Percentiles rank a stretch among this genome's conserved stretches.
Evolutionary conservation across 768 basidiomycete species (phyloP).

Genomic region (Phlebiopsis flavidoalba): DNA sequence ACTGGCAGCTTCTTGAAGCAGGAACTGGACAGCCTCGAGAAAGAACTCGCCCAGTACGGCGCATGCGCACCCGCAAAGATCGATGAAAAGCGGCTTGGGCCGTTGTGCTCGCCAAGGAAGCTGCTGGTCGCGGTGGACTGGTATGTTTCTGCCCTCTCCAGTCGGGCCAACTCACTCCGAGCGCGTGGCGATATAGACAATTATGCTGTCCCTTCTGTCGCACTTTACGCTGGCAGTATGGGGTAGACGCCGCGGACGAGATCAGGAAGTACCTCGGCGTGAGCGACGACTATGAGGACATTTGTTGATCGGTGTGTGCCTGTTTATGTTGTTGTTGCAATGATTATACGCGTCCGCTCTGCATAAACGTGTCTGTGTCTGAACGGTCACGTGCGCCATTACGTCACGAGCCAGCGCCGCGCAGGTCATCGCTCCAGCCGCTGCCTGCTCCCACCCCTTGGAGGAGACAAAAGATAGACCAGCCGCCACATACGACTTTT

Average conservation of each 20-base stretch:
- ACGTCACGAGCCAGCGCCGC: slow-evolving; percentile 2
- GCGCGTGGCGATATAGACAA: slow-evolving; percentile 45
- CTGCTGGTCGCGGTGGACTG: slow-evolving; percentile 85
- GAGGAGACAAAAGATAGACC: not conserved
- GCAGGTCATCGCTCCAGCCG: not conserved
- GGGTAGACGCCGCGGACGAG: slow-evolving; percentile 51
- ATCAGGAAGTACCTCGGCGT: slow-evolving; percentile 63
- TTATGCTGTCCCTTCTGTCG: slow-evolving; percentile 56
- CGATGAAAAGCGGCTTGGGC: slow-evolving; percentile 73
- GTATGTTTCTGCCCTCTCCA: slow-evolving; percentile 34
- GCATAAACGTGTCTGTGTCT: not conserved
- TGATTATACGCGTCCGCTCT: not conserved
- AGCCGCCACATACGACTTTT: not conserved
- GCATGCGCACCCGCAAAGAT: slow-evolving; percentile 81
- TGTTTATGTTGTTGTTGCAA: not conserved
- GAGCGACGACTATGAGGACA: slow-evolving; percentile 73
- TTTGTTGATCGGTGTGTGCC: slow-evolving; percentile 32
- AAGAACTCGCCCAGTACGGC: slow-evolving; percentile 73
- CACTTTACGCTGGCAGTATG: slow-evolving; percentile 62
- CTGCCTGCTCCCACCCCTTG: not conserved
- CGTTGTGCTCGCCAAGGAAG: slow-evolving; percentile 74
- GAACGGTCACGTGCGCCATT: slow-evolving; percentile 1
- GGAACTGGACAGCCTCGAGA: slow-evolving; percentile 46
- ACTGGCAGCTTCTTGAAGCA: slow-evolving; percentile 44
- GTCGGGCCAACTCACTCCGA: not conserved